These are phyloP conservation scores for Elaeis guineensis DNA, from an alignment of 176 grass and related monocot genomes.

Conservation along the genomic window DNA sequence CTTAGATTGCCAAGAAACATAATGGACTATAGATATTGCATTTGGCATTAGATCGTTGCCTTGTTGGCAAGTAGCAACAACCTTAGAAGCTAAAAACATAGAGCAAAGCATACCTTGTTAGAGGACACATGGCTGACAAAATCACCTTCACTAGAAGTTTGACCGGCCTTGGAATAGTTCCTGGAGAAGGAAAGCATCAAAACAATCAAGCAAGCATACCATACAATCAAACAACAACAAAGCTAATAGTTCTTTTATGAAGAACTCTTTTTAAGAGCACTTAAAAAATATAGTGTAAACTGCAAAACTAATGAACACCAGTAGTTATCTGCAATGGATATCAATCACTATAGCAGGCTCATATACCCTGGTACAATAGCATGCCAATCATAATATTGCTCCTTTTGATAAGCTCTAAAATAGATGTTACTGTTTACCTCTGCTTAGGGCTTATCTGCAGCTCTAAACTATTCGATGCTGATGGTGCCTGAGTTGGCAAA, in stretches of 20 bases:
- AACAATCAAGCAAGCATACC: slow-evolving; percentile 2
- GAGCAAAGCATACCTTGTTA: slow-evolving; percentile 46
- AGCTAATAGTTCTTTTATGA: background rate
- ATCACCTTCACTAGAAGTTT: slow-evolving; percentile 24
- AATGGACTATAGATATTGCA: too few relatives aligned
- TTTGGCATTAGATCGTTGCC: too few relatives aligned
- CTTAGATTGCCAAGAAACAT: too few relatives aligned
- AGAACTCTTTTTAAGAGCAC: too few relatives aligned
- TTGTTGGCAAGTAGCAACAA: too few relatives aligned
- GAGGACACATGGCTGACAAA: slow-evolving; percentile 66
- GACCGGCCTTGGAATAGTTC: slow-evolving; percentile 29
- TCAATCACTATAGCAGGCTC: background rate
- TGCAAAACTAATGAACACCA: too few relatives aligned
- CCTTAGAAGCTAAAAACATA: too few relatives aligned
- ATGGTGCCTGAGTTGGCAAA: slow-evolving; percentile 24
- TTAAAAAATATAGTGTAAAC: too few relatives aligned
- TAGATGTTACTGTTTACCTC: slow-evolving; percentile 20
- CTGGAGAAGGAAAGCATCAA: slow-evolving; percentile 29
- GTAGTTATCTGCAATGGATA: background rate
- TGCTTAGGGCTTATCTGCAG: slow-evolving; percentile 38
- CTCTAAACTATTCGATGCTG: slow-evolving; percentile 26
- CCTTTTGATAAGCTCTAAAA: too few relatives aligned
- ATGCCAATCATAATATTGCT: too few relatives aligned
- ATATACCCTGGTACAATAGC: too few relatives aligned
- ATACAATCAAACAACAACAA: background rate